Percentiles rank a stretch among this genome's conserved stretches.
These are phyloP conservation scores for Aspergillus fischeri DNA, from an alignment of 2,329 filamentous ascomycete genomes.

Conservation along the genomic window DNA sequence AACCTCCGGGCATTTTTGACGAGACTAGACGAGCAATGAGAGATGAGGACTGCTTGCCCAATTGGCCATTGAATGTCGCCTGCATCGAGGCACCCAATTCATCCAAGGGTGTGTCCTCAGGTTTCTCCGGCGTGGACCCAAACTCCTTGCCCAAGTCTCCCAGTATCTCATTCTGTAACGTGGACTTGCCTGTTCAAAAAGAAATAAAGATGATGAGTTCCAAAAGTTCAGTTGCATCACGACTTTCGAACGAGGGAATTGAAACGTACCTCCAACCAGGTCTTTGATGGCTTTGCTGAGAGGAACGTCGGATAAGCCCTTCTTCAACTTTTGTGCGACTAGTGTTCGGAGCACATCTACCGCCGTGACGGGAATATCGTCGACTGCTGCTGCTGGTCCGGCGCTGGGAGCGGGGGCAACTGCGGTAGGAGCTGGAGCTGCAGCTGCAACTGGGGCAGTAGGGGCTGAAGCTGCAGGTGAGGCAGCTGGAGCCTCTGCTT, in stretches of 20 bases:
- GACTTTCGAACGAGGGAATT: neutral
- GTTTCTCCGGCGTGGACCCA: conserved; percentile 95
- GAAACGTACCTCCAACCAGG: conserved; percentile 79
- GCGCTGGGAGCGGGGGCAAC: conserved; percentile 63
- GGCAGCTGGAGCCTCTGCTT: conserved; percentile 56
- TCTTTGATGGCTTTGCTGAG: conserved; percentile 98
- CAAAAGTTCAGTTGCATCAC: conserved; percentile 2
- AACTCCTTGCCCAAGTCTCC: conserved; percentile 98
- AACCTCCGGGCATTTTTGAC: conserved; percentile 98
- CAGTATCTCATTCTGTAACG: conserved; percentile 96
- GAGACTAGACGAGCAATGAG: conserved; percentile 92
- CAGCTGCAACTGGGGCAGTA: conserved; percentile 44
- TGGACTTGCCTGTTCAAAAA: conserved; percentile 76
- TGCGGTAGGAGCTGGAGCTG: conserved; percentile 52
- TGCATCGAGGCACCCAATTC: conserved; percentile 95
- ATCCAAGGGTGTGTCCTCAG: conserved; percentile 93
- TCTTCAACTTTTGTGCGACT: conserved; percentile 97
- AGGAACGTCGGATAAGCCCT: conserved; percentile 80
- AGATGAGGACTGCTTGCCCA: conserved; percentile 93
- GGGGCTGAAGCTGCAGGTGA: conserved; percentile 40
- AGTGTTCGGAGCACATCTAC: conserved; percentile 84
- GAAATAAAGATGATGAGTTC: conserved; percentile 2
- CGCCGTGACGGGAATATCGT: conserved; percentile 81
- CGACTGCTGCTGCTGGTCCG: conserved; percentile 80
- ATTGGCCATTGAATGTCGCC: conserved; percentile 95